Evolutionary conservation across 2,329 filamentous ascomycete genomes (phyloP).

Genomic region (Diaporthe eres): DNA sequence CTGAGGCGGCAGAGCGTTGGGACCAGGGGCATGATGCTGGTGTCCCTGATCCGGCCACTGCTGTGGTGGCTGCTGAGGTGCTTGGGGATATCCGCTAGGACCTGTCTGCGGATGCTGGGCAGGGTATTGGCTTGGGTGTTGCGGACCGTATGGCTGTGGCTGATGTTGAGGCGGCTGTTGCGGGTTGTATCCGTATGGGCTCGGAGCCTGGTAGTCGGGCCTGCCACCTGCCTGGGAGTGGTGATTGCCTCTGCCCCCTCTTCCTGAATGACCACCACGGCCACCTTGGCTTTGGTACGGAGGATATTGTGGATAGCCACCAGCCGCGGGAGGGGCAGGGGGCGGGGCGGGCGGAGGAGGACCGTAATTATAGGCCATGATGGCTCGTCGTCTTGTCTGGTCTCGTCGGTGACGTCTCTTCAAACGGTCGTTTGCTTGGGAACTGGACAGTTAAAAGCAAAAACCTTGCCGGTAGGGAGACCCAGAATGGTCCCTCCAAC

Average conservation of each 20-base stretch:
- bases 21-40: constrained; percentile 59
- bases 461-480: neutral
- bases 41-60: constrained; percentile 51
- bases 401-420: neutral
- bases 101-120: constrained; percentile 54
- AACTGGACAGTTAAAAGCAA: neutral
- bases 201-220: constrained; percentile 56
- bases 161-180: constrained; percentile 53
- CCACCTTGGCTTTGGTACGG: constrained; percentile 54
- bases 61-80: constrained; percentile 59
- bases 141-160: constrained; percentile 49
- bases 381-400: constrained; percentile 28
- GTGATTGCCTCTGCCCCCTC: constrained; percentile 57
- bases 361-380: constrained; percentile 69
- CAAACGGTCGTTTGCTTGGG: neutral
- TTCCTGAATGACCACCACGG: constrained; percentile 55
- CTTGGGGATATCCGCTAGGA: constrained; percentile 55
- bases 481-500: neutral
- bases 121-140: constrained; percentile 48
- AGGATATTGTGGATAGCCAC: constrained; percentile 56
- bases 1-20: constrained; percentile 63
- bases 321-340: constrained; percentile 46
- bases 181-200: constrained; percentile 60
- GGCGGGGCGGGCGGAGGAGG: constrained; percentile 65
- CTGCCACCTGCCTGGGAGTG: constrained; percentile 55